phyloP scores from a whole-genome alignment of 768 basidiomycete genomes.

The Sarcomyxa edulis region DNA sequence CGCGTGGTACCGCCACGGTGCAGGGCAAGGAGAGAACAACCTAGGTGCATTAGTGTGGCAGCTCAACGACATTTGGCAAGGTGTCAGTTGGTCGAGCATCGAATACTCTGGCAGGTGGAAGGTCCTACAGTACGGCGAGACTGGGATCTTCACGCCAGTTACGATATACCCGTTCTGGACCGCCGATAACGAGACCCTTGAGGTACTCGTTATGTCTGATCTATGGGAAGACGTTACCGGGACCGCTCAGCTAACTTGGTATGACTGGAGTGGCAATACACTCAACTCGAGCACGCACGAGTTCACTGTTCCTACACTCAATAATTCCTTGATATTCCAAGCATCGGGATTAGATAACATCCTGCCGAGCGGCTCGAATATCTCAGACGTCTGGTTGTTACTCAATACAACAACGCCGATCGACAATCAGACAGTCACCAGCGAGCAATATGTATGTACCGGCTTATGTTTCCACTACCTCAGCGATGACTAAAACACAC shows the following conservation, averaged over 20 bases:
- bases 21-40: slow-evolving; percentile 53
- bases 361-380: slow-evolving; percentile 35
- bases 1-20: slow-evolving; percentile 55
- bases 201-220: slow-evolving; percentile 49
- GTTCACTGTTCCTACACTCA: slow-evolving; percentile 42
- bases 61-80: slow-evolving; percentile 59
- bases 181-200: slow-evolving; percentile 37
- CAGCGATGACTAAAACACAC: slow-evolving; percentile 2
- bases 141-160: slow-evolving; percentile 39
- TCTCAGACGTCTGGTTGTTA: slow-evolving; percentile 44
- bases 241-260: slow-evolving; percentile 48
- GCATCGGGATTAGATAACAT: slow-evolving; percentile 36
- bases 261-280: slow-evolving; percentile 43
- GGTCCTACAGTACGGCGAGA: slow-evolving; percentile 47
- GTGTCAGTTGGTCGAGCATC: slow-evolving; percentile 48
- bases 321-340: slow-evolving; percentile 40
- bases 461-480: slow-evolving; percentile 2
- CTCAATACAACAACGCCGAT: slow-evolving; percentile 44
- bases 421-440: slow-evolving; percentile 34
- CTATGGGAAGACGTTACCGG: slow-evolving; percentile 42
- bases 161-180: slow-evolving; percentile 55
- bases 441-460: slow-evolving; percentile 45
- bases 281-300: slow-evolving; percentile 30
- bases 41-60: slow-evolving; percentile 57
- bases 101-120: slow-evolving; percentile 60